These are phyloP conservation scores for Candida sp. DNA, from an alignment of 1,139 yeast species.

Conservation along the genomic window DNA sequence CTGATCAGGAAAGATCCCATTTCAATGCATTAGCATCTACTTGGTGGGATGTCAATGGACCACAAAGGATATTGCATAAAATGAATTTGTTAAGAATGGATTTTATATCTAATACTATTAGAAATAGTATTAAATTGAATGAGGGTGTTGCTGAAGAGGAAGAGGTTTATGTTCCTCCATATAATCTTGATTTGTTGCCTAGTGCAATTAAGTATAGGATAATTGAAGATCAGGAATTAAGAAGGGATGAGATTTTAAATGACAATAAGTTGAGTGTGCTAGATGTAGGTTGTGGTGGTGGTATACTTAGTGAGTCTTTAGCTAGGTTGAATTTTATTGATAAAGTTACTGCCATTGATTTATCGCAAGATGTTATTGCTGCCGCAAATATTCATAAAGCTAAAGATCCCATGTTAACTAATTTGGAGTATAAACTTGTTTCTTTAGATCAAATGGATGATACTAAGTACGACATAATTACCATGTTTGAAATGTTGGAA, in stretches of 20 bases:
- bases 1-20: slow-evolving; percentile 62
- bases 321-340: slow-evolving; percentile 70
- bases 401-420: slow-evolving; percentile 58
- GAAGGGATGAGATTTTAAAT: slow-evolving; percentile 37
- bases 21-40: slow-evolving; percentile 80
- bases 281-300: slow-evolving; percentile 99
- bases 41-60: slow-evolving; percentile 98
- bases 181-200: slow-evolving; percentile 66
- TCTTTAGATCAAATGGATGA: slow-evolving; percentile 60
- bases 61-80: slow-evolving; percentile 89
- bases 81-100: slow-evolving; percentile 92
- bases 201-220: slow-evolving; percentile 44
- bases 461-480: slow-evolving; percentile 63
- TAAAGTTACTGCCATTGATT: slow-evolving; percentile 76
- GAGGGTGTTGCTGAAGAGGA: slow-evolving; percentile 37
- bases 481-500: slow-evolving; percentile 93
- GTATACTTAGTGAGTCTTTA: slow-evolving; percentile 81
- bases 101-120: slow-evolving; percentile 65
- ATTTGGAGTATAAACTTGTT: slow-evolving; percentile 52
- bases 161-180: slow-evolving; percentile 74
- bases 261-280: slow-evolving; percentile 48
- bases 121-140: slow-evolving; percentile 43
- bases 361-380: slow-evolving; percentile 74
- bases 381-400: slow-evolving; percentile 72
- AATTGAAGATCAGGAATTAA: slow-evolving; percentile 42